Base-by-base conservation (phyloP, 371 early-diverging fungal species). In the Mucor saturninus region DNA sequence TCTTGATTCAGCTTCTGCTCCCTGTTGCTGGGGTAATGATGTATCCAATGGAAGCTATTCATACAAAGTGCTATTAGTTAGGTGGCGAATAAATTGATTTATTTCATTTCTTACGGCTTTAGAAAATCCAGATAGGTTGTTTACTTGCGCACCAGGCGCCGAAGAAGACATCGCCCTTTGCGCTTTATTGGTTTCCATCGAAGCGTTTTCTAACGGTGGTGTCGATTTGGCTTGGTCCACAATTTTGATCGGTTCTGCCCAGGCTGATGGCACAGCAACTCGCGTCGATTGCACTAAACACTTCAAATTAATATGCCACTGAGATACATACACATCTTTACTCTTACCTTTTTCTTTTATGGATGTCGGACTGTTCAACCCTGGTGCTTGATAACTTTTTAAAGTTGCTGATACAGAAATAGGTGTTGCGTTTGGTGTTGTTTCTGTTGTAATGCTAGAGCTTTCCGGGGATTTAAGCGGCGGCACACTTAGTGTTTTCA, bases 91-190 rank as follows among this genome's bases (percentile, higher is more conserved):
- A 21, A 21, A 21, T 21, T 21, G 21, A 21, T 46, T 43, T 40
- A n/a, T 39, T n/a, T 35, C 10, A 21, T 7, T 26, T 72, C 77
- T 65, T 81, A 79, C 65, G 57, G 80, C 14, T 80, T 76, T 61
- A 79, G 86, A 8, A 70, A 83, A 31, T 2, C 91, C 91, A 7
- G 66, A 5, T 88, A 87, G 85, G 67, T 84, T 38, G 69, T 67
- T 62, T 56, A 61, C 68, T 7, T 71, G 68, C 56, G 64, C 63
- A 51, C 68, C 59, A 43, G 68, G 62, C 63, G 59, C 54, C 52
- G 58, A 58, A 9, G 54, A 57, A 7, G 52, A 58, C 71, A 35
- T 80, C 65, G 62, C 59, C 69, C 3, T 66, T 76, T 37, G 43
- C 57, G 45, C 62, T 50, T 50, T 50, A 30, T 67, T 56, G 73